A percentile compares a stretch with the other conserved stretches of the same genome.
Conservation (phyloP, 2,329 filamentous ascomycete genomes). For the Colletotrichum theobromicola region DNA sequence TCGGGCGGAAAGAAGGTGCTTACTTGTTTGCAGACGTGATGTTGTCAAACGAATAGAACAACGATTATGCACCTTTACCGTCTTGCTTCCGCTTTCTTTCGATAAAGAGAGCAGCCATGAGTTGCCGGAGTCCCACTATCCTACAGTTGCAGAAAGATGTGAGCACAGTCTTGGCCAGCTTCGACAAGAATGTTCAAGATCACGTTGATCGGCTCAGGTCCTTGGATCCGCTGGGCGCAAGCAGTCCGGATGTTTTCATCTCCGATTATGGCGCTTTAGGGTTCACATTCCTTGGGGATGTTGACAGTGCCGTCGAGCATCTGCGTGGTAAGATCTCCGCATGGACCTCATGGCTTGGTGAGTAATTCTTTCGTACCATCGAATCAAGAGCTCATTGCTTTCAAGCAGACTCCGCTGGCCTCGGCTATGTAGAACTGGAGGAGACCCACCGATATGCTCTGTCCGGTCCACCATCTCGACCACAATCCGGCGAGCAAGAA, state of each 20-base stretch:
- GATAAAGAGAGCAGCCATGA: neutral
- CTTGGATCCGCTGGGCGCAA: neutral
- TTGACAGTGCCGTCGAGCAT: neutral
- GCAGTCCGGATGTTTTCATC: neutral
- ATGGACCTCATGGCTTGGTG: neutral
- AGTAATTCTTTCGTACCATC: neutral
- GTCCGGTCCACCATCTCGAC: neutral
- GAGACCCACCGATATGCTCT: neutral
- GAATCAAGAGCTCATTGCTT: neutral
- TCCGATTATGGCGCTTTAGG: neutral
- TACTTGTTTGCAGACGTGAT: neutral
- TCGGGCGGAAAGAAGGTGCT: neutral
- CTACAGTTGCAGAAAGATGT: neutral
- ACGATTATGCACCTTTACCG: neutral
- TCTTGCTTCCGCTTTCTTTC: neutral
- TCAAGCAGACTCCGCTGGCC: neutral
- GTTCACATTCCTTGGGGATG: neutral
- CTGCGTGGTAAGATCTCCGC: neutral
- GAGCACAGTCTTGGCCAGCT: neutral
- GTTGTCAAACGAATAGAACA: neutral
- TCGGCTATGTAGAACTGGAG: neutral
- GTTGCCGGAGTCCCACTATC: neutral
- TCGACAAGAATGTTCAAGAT: neutral
- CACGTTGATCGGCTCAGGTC: neutral
- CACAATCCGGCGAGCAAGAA: neutral